Evolutionary conservation across 2,329 filamentous ascomycete genomes (phyloP).

Genomic region (Penicillium sp.): DNA sequence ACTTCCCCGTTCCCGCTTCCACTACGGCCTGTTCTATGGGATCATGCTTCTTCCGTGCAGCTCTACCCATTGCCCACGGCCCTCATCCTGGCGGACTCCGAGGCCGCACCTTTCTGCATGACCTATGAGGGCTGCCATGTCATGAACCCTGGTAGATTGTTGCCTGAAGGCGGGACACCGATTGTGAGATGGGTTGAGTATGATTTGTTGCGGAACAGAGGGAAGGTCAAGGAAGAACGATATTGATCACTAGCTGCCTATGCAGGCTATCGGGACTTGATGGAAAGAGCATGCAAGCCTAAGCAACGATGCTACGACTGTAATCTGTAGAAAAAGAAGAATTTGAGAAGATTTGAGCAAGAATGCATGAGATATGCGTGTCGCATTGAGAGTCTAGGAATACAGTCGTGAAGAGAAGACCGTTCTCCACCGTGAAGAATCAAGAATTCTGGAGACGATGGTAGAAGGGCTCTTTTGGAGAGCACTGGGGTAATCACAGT

Average conservation of each 20-base stretch:
- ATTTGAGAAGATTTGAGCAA: not conserved
- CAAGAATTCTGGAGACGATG: not conserved
- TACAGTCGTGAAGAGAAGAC: conserved; percentile 18
- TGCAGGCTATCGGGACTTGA: not conserved
- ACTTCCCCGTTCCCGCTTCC: conserved; percentile 81
- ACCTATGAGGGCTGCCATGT: conserved; percentile 96
- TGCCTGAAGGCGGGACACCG: conserved; percentile 64
- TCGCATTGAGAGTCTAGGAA: conserved; percentile 18
- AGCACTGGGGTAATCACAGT: not conserved
- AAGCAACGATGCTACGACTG: not conserved
- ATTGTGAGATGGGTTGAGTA: conserved; percentile 85
- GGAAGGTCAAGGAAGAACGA: conserved; percentile 59
- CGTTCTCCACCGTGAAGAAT: not conserved
- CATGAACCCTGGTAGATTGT: conserved; percentile 79
- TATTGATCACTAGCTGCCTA: conserved; percentile 40
- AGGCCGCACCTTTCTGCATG: conserved; percentile 75
- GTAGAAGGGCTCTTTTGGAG: not conserved
- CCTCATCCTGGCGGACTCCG: conserved; percentile 75
- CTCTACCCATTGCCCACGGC: conserved; percentile 86
- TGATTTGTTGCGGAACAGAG: conserved; percentile 59
- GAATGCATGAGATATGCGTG: conserved; percentile 3
- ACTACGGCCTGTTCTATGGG: conserved; percentile 81
- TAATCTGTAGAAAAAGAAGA: not conserved
- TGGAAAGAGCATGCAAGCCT: not conserved
- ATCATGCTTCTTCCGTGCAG: conserved; percentile 69